A percentile compares a stretch with the other conserved stretches of the same genome.
phyloP scores from a whole-genome alignment of 2,329 filamentous ascomycete species.

The Verticillium zaregamsianum region DNA sequence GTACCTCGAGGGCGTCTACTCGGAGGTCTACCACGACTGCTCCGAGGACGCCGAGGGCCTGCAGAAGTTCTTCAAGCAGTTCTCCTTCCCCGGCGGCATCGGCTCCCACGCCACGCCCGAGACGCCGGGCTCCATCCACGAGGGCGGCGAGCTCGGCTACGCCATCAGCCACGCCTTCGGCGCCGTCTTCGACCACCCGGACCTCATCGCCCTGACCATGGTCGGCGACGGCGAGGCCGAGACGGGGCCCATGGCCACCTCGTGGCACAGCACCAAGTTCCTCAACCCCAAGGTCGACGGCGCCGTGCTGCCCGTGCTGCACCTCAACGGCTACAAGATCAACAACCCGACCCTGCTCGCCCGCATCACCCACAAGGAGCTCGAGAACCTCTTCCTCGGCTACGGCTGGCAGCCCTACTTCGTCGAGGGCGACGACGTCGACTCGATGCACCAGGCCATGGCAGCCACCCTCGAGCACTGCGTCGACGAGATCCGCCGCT shows the following conservation, averaged over 20 bases:
- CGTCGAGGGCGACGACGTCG: slow-evolving; percentile 69
- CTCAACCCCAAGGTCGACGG: slow-evolving; percentile 75
- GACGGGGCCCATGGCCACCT: slow-evolving; percentile 72
- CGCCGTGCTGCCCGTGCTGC: slow-evolving; percentile 71
- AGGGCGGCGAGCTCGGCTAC: slow-evolving; percentile 80
- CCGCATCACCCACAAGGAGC: slow-evolving; percentile 69
- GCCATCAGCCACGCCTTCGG: slow-evolving; percentile 76
- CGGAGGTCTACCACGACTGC: slow-evolving; percentile 73
- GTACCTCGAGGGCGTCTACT: slow-evolving; percentile 74
- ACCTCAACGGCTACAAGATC: slow-evolving; percentile 83
- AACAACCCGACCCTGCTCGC: slow-evolving; percentile 74
- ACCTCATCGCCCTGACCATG: slow-evolving; percentile 72
- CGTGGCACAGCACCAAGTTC: slow-evolving; percentile 81
- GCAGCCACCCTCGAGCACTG: slow-evolving; percentile 70
- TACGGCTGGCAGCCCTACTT: slow-evolving; percentile 80
- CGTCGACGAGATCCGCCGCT: slow-evolving; percentile 62
- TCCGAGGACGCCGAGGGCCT: slow-evolving; percentile 64
- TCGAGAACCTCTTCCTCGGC: slow-evolving; percentile 64
- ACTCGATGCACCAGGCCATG: slow-evolving; percentile 80
- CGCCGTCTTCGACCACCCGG: slow-evolving; percentile 68
- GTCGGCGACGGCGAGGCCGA: slow-evolving; percentile 81
- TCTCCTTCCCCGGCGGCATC: slow-evolving; percentile 77
- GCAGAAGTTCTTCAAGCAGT: slow-evolving; percentile 75
- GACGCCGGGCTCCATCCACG: slow-evolving; percentile 72
- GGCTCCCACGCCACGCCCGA: slow-evolving; percentile 76